phyloP scores from a whole-genome alignment of 192 early-diverging fungal species.

The Coemansia brasiliensis region DNA sequence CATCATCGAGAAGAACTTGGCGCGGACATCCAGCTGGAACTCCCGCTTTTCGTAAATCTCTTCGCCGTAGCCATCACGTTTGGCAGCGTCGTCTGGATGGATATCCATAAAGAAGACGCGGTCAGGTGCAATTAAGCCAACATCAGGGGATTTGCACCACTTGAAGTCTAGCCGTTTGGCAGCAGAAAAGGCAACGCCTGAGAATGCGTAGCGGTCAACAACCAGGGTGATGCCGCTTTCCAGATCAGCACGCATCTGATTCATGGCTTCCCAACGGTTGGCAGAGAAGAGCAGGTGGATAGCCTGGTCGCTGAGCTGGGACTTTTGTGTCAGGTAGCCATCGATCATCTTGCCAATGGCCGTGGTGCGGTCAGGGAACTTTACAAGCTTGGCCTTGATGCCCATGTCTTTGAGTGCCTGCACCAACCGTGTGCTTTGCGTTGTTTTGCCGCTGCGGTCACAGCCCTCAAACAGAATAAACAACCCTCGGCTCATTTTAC shows the following conservation, averaged over 20 bases:
- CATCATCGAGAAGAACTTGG: slow-evolving; percentile 66
- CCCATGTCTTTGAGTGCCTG: slow-evolving; percentile 54
- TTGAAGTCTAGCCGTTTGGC: slow-evolving; percentile 81
- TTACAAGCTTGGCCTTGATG: slow-evolving; percentile 59
- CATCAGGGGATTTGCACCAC: slow-evolving; percentile 90
- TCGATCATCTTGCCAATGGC: slow-evolving; percentile 91
- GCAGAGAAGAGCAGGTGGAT: slow-evolving; percentile 94
- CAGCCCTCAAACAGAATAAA: slow-evolving; percentile 94
- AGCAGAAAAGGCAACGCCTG: slow-evolving; percentile 88
- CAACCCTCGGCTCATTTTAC: slow-evolving; percentile 60
- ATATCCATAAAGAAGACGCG: slow-evolving; percentile 88
- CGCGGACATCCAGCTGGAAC: slow-evolving; percentile 78
- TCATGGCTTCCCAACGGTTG: slow-evolving; percentile 91
- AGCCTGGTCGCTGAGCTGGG: slow-evolving; percentile 75
- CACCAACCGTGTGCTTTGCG: slow-evolving; percentile 75
- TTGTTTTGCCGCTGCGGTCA: slow-evolving; percentile 92
- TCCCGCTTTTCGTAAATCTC: slow-evolving; percentile 89
- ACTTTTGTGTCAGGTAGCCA: slow-evolving; percentile 70
- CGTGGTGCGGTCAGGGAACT: slow-evolving; percentile 94
- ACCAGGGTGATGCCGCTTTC: slow-evolving; percentile 72
- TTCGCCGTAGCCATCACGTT: slow-evolving; percentile 83
- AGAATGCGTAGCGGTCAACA: slow-evolving; percentile 94
- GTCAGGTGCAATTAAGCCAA: slow-evolving; percentile 83
- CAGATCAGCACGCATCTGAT: slow-evolving; percentile 61
- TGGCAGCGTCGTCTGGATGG: slow-evolving; percentile 68